Conservation (phyloP, 2,329 filamentous ascomycete genomes). For the Alternaria viburni region DNA sequence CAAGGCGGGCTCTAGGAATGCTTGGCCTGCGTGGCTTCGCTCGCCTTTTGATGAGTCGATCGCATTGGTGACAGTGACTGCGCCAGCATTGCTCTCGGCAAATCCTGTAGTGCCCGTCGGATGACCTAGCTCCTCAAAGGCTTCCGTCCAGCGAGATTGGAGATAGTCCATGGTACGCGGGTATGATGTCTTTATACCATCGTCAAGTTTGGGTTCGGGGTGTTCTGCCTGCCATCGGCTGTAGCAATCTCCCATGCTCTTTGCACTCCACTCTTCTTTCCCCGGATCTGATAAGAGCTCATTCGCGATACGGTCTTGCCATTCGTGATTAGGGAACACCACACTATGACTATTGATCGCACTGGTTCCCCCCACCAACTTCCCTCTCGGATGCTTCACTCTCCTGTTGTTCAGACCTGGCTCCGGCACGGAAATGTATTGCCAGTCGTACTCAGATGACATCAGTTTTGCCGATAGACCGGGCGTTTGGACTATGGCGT, state of each 20-base stretch:
- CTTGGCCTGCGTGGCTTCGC: conserved; percentile 25
- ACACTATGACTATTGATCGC: conserved; percentile 30
- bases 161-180: conserved; percentile 20
- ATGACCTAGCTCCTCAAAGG: conserved; percentile 25
- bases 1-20: conserved; percentile 25
- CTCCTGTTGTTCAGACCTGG: conserved; percentile 17
- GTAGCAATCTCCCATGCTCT: conserved; percentile 22
- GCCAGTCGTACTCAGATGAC: conserved; percentile 17
- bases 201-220: neutral
- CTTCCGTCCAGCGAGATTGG: conserved; percentile 17
- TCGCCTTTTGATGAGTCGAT: conserved; percentile 23
- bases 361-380: conserved; percentile 24
- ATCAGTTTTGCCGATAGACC: conserved; percentile 13
- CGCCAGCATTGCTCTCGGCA: conserved; percentile 13
- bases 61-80: conserved; percentile 25
- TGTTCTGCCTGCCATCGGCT: conserved; percentile 17
- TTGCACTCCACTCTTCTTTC: conserved; percentile 15
- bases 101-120: conserved; percentile 14
- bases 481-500: conserved; percentile 22
- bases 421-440: conserved; percentile 17
- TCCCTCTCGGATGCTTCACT: conserved; percentile 26
- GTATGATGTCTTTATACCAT: conserved; percentile 19
- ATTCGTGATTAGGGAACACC: conserved; percentile 25
- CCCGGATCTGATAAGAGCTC: conserved; percentile 14
- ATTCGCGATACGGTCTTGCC: conserved; percentile 23